Conservation (phyloP, 768 basidiomycete genomes). For the Boletus sp. region DNA sequence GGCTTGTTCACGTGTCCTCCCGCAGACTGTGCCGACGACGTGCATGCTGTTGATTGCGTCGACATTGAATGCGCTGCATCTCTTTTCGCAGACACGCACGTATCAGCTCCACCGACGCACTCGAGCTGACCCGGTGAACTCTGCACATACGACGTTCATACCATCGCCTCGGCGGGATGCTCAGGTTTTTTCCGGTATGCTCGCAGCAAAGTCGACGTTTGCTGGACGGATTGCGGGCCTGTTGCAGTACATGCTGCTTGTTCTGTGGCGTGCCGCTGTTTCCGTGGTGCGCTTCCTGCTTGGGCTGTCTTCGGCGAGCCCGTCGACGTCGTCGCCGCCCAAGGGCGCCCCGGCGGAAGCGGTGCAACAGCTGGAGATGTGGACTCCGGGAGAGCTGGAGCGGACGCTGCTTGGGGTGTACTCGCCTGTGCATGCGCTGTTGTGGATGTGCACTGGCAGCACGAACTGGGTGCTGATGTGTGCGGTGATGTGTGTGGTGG, state of each 20-base stretch:
- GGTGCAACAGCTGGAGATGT: slow-evolving; percentile 77
- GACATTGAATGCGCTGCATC: slow-evolving; percentile 56
- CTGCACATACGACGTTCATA: slow-evolving; percentile 67
- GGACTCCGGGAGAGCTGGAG: slow-evolving; percentile 74
- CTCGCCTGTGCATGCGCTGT: slow-evolving; percentile 69
- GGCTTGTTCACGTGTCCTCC: slow-evolving; percentile 8
- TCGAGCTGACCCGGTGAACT: slow-evolving; percentile 57
- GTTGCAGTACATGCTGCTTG: slow-evolving; percentile 34
- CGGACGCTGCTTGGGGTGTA: slow-evolving; percentile 68
- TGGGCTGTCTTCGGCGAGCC: slow-evolving; percentile 49
- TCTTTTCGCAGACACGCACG: slow-evolving; percentile 64
- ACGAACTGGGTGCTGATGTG: slow-evolving; percentile 76
- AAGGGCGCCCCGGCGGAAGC: slow-evolving; percentile 41
- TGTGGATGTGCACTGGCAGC: slow-evolving; percentile 69
- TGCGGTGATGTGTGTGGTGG: slow-evolving; percentile 62
- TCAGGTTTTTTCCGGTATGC: slow-evolving; percentile 27
- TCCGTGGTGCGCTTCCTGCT: slow-evolving; percentile 66
- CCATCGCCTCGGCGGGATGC: slow-evolving; percentile 36
- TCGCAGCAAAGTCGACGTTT: slow-evolving; percentile 44
- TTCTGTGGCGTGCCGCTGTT: slow-evolving; percentile 50
- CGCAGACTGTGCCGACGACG: slow-evolving; percentile 64
- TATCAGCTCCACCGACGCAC: slow-evolving; percentile 64
- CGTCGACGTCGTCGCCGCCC: slow-evolving; percentile 32
- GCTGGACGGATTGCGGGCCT: slow-evolving; percentile 34
- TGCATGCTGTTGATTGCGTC: slow-evolving; percentile 53